phyloP scores from a whole-genome alignment of 2,329 filamentous ascomycete genomes.

The Torrubiella hemipterigena region DNA sequence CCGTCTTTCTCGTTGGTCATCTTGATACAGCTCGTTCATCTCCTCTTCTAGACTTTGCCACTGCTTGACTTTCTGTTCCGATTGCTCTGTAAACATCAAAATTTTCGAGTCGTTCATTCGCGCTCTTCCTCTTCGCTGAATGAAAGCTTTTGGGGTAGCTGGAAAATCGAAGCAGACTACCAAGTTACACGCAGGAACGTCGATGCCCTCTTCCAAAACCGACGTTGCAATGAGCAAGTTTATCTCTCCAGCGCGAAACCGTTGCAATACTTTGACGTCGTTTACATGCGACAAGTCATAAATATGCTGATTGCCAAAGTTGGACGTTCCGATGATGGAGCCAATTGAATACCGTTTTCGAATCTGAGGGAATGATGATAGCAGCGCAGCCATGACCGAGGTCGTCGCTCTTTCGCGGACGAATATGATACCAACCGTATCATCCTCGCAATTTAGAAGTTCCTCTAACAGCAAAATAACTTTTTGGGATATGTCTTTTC shows the following conservation, averaged over 20 bases:
- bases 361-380: conserved; percentile 38
- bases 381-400: conserved; percentile 43
- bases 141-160: conserved; percentile 40
- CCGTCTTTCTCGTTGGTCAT: conserved; percentile 43
- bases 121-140: conserved; percentile 44
- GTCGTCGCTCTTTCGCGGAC: conserved; percentile 51
- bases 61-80: conserved; percentile 18
- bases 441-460: conserved; percentile 29
- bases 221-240: conserved; percentile 51
- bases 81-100: conserved; percentile 29
- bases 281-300: conserved; percentile 20
- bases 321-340: conserved; percentile 43
- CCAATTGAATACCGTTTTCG: conserved; percentile 35
- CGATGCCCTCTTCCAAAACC: conserved; percentile 57
- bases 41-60: conserved; percentile 58
- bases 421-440: conserved; percentile 52
- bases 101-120: conserved; percentile 38
- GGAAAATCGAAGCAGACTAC: conserved; percentile 45
- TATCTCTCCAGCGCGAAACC: conserved; percentile 40
- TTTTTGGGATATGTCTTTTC: conserved; percentile 41
- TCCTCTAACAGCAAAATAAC: conserved; percentile 37
- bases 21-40: conserved; percentile 61
- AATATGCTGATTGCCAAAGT: conserved; percentile 23
- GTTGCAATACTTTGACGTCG: conserved; percentile 22
- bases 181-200: conserved; percentile 51